Conservation (phyloP, 169 alveolate genomes). For the Plasmodium chabaudi region DNA sequence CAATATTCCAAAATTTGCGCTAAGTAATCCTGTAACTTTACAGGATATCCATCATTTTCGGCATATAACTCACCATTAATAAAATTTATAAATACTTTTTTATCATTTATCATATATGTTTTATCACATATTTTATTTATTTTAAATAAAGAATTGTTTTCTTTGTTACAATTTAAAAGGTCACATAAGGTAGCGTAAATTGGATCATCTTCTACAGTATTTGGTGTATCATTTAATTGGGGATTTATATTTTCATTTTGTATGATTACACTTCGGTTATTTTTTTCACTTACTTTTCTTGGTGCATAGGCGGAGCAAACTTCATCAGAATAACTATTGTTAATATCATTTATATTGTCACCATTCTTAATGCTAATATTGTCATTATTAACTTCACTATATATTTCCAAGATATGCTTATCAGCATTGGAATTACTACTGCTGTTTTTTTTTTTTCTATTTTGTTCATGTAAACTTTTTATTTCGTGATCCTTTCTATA, state of each 20-base stretch:
- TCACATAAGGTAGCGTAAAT: constrained; percentile 39
- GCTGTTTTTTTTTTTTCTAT: constrained; percentile 14
- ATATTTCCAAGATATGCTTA: background rate
- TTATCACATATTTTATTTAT: constrained; percentile 28
- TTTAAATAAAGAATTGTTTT: constrained; percentile 22
- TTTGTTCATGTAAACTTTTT: constrained; percentile 54
- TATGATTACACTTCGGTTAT: background rate
- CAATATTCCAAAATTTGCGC: too few species aligned
- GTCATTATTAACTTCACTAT: constrained; percentile 11
- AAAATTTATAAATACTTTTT: constrained; percentile 34
- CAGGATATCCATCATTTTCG: constrained; percentile 27
- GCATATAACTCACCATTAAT: constrained; percentile 61
- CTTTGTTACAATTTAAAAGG: constrained; percentile 13
- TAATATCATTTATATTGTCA: background rate
- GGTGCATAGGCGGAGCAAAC: background rate
- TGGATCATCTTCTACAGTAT: constrained; percentile 18
- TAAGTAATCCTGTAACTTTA: constrained; percentile 39
- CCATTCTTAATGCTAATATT: background rate
- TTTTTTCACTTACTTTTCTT: constrained; percentile 32
- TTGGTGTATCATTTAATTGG: background rate
- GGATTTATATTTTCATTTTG: constrained; percentile 2
- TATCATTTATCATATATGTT: constrained; percentile 36
- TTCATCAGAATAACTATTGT: constrained; percentile 8
- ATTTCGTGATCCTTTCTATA: constrained; percentile 70
- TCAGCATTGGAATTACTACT: constrained; percentile 7